These are phyloP conservation scores for Tetrapisispora pingtungensis DNA, from an alignment of 805 yeast species.

Conservation along the genomic window DNA sequence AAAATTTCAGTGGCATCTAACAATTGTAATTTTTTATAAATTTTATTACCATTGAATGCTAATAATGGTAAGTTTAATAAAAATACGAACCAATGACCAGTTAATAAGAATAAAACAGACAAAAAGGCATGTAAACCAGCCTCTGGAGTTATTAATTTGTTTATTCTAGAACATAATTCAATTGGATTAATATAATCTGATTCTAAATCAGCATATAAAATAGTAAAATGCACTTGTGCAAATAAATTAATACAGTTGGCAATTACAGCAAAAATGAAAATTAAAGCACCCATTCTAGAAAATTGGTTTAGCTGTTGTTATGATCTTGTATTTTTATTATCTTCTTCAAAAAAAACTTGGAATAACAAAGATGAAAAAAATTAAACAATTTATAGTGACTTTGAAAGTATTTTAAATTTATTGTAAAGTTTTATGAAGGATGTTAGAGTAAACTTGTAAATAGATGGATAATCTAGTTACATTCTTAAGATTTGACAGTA, in stretches of 20 bases:
- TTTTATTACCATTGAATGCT: conserved; percentile 74
- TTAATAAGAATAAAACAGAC: conserved; percentile 60
- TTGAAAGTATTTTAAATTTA: too few species aligned
- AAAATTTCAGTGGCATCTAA: conserved; percentile 97
- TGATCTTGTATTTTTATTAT: too few species aligned
- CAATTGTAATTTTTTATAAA: conserved; percentile 68
- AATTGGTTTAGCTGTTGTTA: too few species aligned
- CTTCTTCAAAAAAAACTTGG: too few species aligned
- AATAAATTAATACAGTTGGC: conserved; percentile 82
- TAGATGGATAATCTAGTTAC: not conserved
- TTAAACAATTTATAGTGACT: too few species aligned
- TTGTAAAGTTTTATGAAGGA: too few species aligned
- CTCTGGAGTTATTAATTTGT: conserved; percentile 83
- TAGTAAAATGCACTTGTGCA: conserved; percentile 88
- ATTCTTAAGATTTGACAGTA: too few species aligned
- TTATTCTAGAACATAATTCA: conserved; percentile 87
- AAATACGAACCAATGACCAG: conserved; percentile 89
- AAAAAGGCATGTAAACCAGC: conserved; percentile 71
- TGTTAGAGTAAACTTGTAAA: not conserved
- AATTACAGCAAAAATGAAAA: conserved; percentile 65
- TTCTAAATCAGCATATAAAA: conserved; percentile 90
- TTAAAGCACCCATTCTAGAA: conserved; percentile 13
- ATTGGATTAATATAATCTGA: conserved; percentile 96
- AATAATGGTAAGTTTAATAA: conserved; percentile 73
- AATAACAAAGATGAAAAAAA: too few species aligned